Conservation (phyloP, 805 yeast genomes). For the Myxozyma melibiosi region DNA sequence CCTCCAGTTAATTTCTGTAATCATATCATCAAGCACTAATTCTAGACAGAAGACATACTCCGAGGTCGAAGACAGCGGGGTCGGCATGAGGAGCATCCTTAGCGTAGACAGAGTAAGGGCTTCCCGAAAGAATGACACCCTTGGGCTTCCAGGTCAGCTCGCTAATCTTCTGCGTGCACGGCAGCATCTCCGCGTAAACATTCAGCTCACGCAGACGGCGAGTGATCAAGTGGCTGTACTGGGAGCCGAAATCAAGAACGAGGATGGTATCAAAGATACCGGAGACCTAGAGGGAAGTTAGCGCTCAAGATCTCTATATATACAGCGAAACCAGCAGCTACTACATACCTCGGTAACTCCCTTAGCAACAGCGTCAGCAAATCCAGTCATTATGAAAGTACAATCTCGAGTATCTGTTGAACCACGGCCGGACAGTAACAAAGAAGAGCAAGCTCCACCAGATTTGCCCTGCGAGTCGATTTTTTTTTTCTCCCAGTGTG, state of each 20-base stretch:
- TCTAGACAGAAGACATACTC: slow-evolving; percentile 45
- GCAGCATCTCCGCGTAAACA: slow-evolving; percentile 98
- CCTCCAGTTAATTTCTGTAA: background rate
- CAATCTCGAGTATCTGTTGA: no score
- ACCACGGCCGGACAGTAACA: no score
- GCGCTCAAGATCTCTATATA: background rate
- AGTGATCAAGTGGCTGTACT: slow-evolving; percentile 94
- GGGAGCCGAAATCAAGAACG: slow-evolving; percentile 97
- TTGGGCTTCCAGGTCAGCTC: slow-evolving; percentile 93
- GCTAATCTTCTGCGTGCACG: slow-evolving; percentile 95
- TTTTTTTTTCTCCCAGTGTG: slow-evolving; percentile 8
- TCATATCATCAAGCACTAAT: background rate
- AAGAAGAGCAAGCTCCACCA: no score
- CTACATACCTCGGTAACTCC: slow-evolving; percentile 27
- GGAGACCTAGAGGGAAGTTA: slow-evolving; percentile 56
- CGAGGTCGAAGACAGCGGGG: slow-evolving; percentile 83
- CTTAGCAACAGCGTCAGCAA: slow-evolving; percentile 12
- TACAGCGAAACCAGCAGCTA: background rate
- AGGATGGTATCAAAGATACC: slow-evolving; percentile 93
- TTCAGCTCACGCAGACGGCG: slow-evolving; percentile 97
- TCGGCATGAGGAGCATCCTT: slow-evolving; percentile 97
- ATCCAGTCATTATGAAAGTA: slow-evolving; percentile 17
- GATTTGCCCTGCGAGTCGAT: no score
- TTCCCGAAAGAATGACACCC: slow-evolving; percentile 95
- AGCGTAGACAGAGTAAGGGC: slow-evolving; percentile 96